Conservation (phyloP, 169 alveolate genomes). For the Eimeria maxima region DNA sequence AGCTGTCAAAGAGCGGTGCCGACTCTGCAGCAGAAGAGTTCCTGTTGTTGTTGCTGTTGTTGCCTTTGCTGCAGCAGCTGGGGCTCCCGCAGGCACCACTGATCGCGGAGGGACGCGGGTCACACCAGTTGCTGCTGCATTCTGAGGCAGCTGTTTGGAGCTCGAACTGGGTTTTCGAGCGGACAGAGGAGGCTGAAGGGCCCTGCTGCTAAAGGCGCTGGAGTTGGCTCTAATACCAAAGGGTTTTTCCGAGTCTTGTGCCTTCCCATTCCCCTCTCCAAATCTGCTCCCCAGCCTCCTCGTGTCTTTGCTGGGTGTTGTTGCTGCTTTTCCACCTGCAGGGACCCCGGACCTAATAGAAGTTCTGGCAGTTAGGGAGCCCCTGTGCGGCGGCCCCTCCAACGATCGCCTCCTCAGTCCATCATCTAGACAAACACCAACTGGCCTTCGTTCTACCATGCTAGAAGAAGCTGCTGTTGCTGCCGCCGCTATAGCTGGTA, state of each 20-base stretch:
- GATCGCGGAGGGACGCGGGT: not conserved
- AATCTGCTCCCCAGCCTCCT: not conserved
- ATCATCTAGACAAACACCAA: not conserved
- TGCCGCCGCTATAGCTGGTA: not conserved
- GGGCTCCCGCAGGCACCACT: not conserved
- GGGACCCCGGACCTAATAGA: not conserved
- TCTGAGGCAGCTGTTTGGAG: not conserved
- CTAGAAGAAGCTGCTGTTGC: not conserved
- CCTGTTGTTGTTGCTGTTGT: constrained; percentile 1
- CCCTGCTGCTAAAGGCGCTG: not conserved
- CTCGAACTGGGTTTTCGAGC: not conserved
- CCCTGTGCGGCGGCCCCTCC: not conserved
- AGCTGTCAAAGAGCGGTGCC: constrained; percentile 24
- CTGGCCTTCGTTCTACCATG: not conserved
- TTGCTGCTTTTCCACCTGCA: constrained; percentile 27
- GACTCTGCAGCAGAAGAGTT: not conserved
- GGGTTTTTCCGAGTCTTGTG: not conserved
- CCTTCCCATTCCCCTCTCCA: not conserved
- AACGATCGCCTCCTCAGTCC: not conserved
- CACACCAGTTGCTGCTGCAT: not conserved
- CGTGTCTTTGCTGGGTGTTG: not conserved
- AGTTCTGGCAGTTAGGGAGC: constrained; percentile 14
- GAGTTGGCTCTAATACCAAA: not conserved
- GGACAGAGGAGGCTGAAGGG: not conserved
- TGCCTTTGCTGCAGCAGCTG: not conserved